Evolutionary conservation across 108 stramenopile species (phyloP).

Genomic region (Stephanodiscus triporus): DNA sequence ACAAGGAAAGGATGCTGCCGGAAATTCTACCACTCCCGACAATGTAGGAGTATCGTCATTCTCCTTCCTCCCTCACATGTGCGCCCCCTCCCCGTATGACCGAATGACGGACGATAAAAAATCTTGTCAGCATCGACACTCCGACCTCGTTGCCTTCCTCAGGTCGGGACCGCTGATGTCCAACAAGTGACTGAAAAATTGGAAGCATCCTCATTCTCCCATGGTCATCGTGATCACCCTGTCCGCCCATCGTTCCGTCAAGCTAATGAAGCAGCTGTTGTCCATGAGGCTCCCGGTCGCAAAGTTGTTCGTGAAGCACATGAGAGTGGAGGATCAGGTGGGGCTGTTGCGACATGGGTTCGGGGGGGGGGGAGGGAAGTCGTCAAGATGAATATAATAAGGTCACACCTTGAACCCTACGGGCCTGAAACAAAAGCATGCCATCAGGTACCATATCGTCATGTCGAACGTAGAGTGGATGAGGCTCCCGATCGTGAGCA

Average conservation of each 20-base stretch:
- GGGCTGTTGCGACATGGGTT: constrained; percentile 42
- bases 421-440: constrained; percentile 73
- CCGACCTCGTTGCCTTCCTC: constrained; percentile 32
- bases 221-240: constrained; percentile 70
- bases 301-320: constrained; percentile 86
- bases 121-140: constrained; percentile 19
- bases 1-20: background rate
- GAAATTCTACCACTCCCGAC: background rate
- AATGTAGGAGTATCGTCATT: background rate
- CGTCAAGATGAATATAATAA: too few species aligned
- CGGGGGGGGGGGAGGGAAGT: constrained; percentile 15
- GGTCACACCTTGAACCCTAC: constrained; percentile 49
- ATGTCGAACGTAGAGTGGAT: constrained; percentile 73
- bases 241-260: constrained; percentile 80
- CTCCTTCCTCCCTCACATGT: background rate
- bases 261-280: constrained; percentile 69
- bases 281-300: constrained; percentile 67
- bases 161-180: constrained; percentile 35
- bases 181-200: constrained; percentile 72
- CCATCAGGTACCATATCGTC: constrained; percentile 74
- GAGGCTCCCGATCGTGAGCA: constrained; percentile 80
- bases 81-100: background rate
- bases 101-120: constrained; percentile 3
- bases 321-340: constrained; percentile 66
- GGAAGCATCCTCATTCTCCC: constrained; percentile 60